Evolutionary conservation across 2,329 filamentous ascomycete genomes (phyloP), one percentile per base, ranked within the genome.

Genomic region (Chrysoporthe deuterocubensis): DNA sequence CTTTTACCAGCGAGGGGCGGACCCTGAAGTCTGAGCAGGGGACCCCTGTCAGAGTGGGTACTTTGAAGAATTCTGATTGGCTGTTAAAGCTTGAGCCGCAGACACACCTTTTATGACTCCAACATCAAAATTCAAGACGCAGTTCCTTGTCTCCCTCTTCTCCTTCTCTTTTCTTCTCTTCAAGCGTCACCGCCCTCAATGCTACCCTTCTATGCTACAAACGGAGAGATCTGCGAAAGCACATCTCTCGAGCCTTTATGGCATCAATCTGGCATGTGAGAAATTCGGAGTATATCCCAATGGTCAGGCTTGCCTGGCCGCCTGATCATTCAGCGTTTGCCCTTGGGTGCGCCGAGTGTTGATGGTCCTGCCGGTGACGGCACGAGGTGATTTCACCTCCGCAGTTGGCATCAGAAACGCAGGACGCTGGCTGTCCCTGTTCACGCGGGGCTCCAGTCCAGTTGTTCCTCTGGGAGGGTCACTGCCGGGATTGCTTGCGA

Each of bases 151-250:
- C 54, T 56, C 18, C 58, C 40, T 62, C 32, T 42, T 58, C 34
- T 32, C 26, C 48, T 42, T 59, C 42, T 43, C 40, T 62, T 26
- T 11, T 80, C 81, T 75, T 77, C 76, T 21, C 16, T 78, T 79
- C 78, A 72, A 90, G 89, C 87, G 87, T 87, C 90, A 87, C 89
- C 90, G 90, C 89, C 86, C 85, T 88, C 90, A 93, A 92, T 86
- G 91, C 91, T 91, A 90, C 90, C 90, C 93, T 93, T 93, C 91
- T 93, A 93, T 93, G 91, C 91, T 89, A 89, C 90, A 91, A 86
- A 87, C 85, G 83, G 84, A 91, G 82, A 82, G 73, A 76, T 66
- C 72, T 76, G 77, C 78, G 76, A 73, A 73, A 76, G 78, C 76
- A 74, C 54, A 64, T 74, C 75, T 78, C 78, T 81, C 77, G 67